Evolutionary conservation across 2,329 filamentous ascomycete species (phyloP), one percentile per base, ranked within the genome.

Genomic region (Fusarium sp.): DNA sequence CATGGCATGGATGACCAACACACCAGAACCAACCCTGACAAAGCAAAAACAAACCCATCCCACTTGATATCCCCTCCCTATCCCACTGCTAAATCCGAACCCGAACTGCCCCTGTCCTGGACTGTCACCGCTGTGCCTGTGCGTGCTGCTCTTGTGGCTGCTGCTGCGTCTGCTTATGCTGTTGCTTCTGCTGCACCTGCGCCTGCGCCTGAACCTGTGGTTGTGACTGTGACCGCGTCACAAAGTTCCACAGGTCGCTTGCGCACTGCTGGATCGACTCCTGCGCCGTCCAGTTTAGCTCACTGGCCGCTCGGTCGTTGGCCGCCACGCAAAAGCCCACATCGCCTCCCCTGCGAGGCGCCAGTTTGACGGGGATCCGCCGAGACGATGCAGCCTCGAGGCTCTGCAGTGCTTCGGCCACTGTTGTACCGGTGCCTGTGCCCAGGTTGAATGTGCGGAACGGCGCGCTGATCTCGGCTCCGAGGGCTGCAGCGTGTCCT

Each of bases 401-500:
- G 33, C 82, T 84, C 40, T 73, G 72, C 22, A 87, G 82, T 7
- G 85, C 84, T 63, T 87, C 85, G 15, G 82, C 77, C 3, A 87
- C 86, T 0, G 85, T 86, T 10, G 84, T 83, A 6, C 85, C 85
- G 35, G 79, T 83, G n/a, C 86, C 86, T 8, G 83, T 85, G 5
- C 86, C 86, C 6, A 87, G 79, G 69, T 87, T 87, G 73, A 84
- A 87, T 4, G 84, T 82, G 37, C 84, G 82, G 75, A 85, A 86
- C 1, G 70, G 27, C n/a, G 61, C 70, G 6, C 73, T 63, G 4
- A 69, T 69, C 37, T 82, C 79, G 32, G 84, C 77, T 17, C 78
- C 66, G 25, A 91, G 83, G 2, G 91, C 91, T 8, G 90, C 89
- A 40, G 92, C 86, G 80, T 93, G 91, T 6, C 89, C 91, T 47